Percentiles rank a stretch among this genome's conserved stretches.
Conservation (phyloP, 768 basidiomycete species). For the Saitozyma podzolica region DNA sequence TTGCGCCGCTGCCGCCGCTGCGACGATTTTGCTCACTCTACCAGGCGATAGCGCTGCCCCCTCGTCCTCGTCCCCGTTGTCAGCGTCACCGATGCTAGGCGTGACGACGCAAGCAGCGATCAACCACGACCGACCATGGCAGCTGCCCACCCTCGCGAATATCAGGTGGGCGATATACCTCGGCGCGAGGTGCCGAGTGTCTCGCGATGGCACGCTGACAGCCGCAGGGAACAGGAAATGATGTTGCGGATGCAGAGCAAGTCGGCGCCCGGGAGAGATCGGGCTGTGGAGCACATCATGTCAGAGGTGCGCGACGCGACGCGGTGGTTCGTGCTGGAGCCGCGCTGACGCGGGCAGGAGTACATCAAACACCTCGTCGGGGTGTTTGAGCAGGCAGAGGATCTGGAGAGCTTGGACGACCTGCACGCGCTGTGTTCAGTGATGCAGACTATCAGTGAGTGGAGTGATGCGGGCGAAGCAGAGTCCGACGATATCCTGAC, state of each 20-base stretch:
- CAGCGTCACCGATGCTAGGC: slow-evolving; percentile 30
- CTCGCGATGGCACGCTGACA: slow-evolving; percentile 7
- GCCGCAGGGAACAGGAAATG: slow-evolving; percentile 38
- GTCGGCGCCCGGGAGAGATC: slow-evolving; percentile 72
- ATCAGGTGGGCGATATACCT: slow-evolving; percentile 21
- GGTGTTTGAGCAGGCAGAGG: slow-evolving; percentile 84
- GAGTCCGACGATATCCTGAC: slow-evolving; percentile 1
- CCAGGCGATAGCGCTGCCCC: slow-evolving; percentile 26
- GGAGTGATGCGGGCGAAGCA: not conserved
- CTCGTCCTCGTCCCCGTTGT: slow-evolving; percentile 34
- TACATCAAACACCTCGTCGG: slow-evolving; percentile 84
- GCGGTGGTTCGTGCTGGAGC: not conserved
- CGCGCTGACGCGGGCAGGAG: slow-evolving; percentile 57
- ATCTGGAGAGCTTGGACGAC: slow-evolving; percentile 84
- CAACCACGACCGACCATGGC: slow-evolving; percentile 24
- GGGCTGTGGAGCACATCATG: slow-evolving; percentile 85
- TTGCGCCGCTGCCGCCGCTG: not conserved
- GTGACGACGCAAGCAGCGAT: slow-evolving; percentile 1
- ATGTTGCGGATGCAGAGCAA: slow-evolving; percentile 59
- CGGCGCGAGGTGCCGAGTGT: slow-evolving; percentile 4
- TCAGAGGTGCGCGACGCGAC: slow-evolving; percentile 67
- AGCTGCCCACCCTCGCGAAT: slow-evolving; percentile 37
- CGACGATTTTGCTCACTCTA: not conserved
- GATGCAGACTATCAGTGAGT: slow-evolving; percentile 90
- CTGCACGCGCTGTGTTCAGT: slow-evolving; percentile 86